phyloP scores from a whole-genome alignment of 1,284 basidiomycete genomes.

The Marasmius fiardii region DNA sequence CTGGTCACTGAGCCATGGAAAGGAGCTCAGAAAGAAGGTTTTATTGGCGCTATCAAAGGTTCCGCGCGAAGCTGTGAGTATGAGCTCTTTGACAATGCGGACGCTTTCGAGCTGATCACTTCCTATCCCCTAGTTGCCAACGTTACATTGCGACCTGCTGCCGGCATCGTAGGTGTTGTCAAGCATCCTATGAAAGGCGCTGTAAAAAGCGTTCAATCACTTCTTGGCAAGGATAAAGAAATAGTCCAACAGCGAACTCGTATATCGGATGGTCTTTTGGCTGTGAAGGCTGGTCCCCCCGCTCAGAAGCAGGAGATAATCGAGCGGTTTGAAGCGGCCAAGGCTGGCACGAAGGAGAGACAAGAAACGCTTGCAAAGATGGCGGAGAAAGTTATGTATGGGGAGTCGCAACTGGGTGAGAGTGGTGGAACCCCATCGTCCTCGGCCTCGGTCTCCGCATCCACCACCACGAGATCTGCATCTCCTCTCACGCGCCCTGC shows the following conservation, averaged over 20 bases:
- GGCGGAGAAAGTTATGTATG: no score
- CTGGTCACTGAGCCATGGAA: conserved; percentile 46
- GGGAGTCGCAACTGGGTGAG: no score
- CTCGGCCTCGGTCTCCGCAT: no score
- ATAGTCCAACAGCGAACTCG: conserved; percentile 22
- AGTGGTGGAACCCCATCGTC: no score
- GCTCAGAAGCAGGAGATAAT: no score
- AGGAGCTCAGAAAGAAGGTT: conserved; percentile 47
- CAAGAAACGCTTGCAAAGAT: no score
- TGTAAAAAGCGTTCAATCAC: conserved; percentile 32
- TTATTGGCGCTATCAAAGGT: conserved; percentile 46
- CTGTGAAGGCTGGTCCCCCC: conserved; percentile 11
- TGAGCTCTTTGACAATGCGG: neutral
- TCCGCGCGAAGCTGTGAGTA: conserved; percentile 43
- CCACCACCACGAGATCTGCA: no score
- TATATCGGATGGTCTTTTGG: neutral
- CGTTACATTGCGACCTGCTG: conserved; percentile 40
- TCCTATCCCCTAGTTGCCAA: conserved; percentile 35
- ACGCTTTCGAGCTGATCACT: neutral
- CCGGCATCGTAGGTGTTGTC: conserved; percentile 41
- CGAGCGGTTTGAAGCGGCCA: no score
- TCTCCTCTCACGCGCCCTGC: no score
- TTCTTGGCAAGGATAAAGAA: conserved; percentile 24
- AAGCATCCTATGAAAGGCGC: conserved; percentile 41
- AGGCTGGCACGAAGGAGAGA: no score